A percentile compares a stretch with the other conserved stretches of the same genome.
These are phyloP conservation scores for Ploettnerulaceae sp. DNA, from an alignment of 2,329 filamentous ascomycete species.

Conservation along the genomic window DNA sequence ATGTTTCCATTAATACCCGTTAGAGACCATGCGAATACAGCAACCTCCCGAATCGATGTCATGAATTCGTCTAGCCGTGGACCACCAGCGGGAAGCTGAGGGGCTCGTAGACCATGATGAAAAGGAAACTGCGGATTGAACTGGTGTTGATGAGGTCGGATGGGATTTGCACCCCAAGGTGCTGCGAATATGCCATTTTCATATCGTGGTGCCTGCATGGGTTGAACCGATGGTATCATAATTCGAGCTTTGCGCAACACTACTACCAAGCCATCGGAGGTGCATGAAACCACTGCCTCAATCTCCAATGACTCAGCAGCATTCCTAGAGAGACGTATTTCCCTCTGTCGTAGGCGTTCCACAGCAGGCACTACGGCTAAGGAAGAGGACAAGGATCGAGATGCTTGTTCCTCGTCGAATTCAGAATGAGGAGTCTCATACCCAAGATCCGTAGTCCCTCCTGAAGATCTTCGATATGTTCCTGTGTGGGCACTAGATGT, in stretches of 20 bases:
- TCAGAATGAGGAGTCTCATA: constrained; percentile 38
- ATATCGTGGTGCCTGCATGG: constrained; percentile 37
- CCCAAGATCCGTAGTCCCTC: constrained; percentile 39
- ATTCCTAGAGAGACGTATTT: background rate
- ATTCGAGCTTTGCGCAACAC: constrained; percentile 71
- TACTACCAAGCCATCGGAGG: constrained; percentile 81
- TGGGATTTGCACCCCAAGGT: constrained; percentile 69
- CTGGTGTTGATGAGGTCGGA: constrained; percentile 40
- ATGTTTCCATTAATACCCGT: constrained; percentile 75
- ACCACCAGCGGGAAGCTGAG: constrained; percentile 44
- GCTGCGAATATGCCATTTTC: constrained; percentile 70
- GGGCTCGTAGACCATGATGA: constrained; percentile 37
- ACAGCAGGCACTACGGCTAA: constrained; percentile 15
- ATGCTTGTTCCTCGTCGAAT: constrained; percentile 37
- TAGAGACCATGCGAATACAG: constrained; percentile 82
- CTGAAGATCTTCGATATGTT: constrained; percentile 39
- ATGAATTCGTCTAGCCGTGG: constrained; percentile 62
- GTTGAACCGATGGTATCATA: constrained; percentile 58
- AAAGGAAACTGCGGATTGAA: constrained; percentile 41
- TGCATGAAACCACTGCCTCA: constrained; percentile 87
- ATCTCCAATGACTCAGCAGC: constrained; percentile 55
- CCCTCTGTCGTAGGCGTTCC: constrained; percentile 14
- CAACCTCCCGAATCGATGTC: constrained; percentile 76
- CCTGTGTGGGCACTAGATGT: constrained; percentile 2
- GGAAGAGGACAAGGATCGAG: constrained; percentile 31